Conservation (phyloP, 371 early-diverging fungal species). For the Syncephalastrum sp. region DNA sequence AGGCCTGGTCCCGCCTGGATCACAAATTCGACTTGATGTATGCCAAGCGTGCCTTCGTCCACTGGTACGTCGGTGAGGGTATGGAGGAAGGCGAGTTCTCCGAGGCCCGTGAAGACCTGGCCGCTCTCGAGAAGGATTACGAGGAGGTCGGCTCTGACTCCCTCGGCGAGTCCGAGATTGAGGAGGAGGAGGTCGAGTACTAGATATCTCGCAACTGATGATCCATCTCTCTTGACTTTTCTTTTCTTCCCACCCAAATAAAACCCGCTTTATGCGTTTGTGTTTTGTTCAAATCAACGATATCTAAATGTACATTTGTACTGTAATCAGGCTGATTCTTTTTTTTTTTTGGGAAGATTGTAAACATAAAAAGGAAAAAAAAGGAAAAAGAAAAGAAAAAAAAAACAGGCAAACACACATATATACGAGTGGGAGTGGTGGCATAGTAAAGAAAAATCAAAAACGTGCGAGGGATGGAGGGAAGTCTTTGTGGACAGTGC, state of each 20-base stretch:
- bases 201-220: conserved; percentile 6
- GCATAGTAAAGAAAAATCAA: no score
- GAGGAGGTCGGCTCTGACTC: conserved; percentile 93
- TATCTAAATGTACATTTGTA: no score
- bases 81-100: conserved; percentile 88
- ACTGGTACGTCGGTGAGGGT: conserved; percentile 98
- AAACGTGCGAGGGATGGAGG: no score
- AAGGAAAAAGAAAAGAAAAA: neutral
- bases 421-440: no score
- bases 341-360: neutral
- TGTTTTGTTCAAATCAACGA: no score
- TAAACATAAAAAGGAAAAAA: neutral
- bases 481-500: no score
- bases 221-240: conserved; percentile 3
- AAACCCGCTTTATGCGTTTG: neutral
- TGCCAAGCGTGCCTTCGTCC: conserved; percentile 95
- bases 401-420: conserved; percentile 1
- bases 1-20: conserved; percentile 92
- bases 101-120: conserved; percentile 86
- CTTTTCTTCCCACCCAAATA: conserved; percentile 1
- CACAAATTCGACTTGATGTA: conserved; percentile 95
- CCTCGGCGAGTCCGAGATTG: conserved; percentile 66
- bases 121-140: conserved; percentile 98
- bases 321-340: no score
- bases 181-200: conserved; percentile 22